Conservation (phyloP, 495 filamentous ascomycete genomes). For the Penicillium chermesinum region DNA sequence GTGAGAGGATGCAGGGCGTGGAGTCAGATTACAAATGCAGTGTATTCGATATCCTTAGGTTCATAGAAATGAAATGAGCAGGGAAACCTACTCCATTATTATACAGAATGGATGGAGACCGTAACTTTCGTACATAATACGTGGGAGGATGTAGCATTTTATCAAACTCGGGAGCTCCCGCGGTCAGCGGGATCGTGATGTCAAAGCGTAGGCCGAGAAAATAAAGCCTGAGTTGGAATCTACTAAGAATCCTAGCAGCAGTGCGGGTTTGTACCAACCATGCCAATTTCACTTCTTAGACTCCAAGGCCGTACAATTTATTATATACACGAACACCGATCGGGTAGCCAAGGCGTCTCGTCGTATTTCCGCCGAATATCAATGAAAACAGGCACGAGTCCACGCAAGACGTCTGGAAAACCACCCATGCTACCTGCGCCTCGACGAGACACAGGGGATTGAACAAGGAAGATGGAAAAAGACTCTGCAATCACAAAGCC, state of each 20-base stretch:
- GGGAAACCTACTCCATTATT: too few species aligned
- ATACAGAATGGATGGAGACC: too few species aligned
- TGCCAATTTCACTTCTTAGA: neutral
- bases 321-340: constrained; percentile 9
- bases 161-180: too few species aligned
- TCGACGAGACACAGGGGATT: neutral
- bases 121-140: too few species aligned
- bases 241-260: too few species aligned
- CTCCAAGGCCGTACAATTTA: neutral
- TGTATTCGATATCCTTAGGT: too few species aligned
- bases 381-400: neutral
- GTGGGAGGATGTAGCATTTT: too few species aligned
- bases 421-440: neutral
- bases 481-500: neutral
- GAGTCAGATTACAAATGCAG: neutral
- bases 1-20: constrained; percentile 1
- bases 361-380: neutral
- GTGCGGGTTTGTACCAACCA: too few species aligned
- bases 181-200: too few species aligned
- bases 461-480: neutral
- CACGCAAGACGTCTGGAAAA: neutral
- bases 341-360: neutral
- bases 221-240: too few species aligned
- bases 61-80: neutral
- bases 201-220: too few species aligned